Base-by-base conservation (phyloP, 2,329 filamentous ascomycete species). In the Fusarium pseudocircinatum region DNA sequence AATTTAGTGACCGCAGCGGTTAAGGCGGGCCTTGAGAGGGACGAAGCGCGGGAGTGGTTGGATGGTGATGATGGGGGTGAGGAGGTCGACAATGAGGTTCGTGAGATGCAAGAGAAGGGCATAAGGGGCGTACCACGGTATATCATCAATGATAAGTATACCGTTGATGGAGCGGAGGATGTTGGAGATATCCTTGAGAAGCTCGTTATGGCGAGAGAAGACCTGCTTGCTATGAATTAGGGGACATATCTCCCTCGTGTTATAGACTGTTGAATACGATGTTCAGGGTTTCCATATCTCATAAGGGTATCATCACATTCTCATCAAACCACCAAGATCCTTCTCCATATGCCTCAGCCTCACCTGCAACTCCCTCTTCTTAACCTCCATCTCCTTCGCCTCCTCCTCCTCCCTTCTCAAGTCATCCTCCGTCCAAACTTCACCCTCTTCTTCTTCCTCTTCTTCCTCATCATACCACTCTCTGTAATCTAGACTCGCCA, bases 121-220 rank as follows among this genome's bases (percentile, higher is more conserved):
- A 78, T 95, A 43, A 86, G 83, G 60, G 93, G 93, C 2, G 94
- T 96, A 69, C 93, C 94, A 12, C 89, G 93, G 79, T 95, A 94
- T 79, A 90, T 90, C 18, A 88, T 96, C 70, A 92, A 95, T 77
- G 91, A 85, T 4, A 85, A 84, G 74, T 92, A 90, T 80, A 88
- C 91, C 74, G 81, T 96, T 36, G 87, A 90, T 34, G 94, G 93
- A 3, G 93, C 93, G 3, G 91, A 95, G 82, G 92, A 94, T 67
- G 86, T 91, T 5, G 84, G 86, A 50, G 87, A 87, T 4, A 95
- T 95, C 78, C 80, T 93, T 69, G 85, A 90, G 75, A 82, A 91
- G 53, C 93, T 96, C 79, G 84, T 90, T 70, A 84, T 86, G 77
- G 86, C 81, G 22, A 84, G 83, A 79, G 76, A 80, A 46, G 77